Evolutionary conservation across 2,329 filamentous ascomycete species (phyloP), one percentile per base, ranked within the genome.

Genomic region (Penicillium sp.): DNA sequence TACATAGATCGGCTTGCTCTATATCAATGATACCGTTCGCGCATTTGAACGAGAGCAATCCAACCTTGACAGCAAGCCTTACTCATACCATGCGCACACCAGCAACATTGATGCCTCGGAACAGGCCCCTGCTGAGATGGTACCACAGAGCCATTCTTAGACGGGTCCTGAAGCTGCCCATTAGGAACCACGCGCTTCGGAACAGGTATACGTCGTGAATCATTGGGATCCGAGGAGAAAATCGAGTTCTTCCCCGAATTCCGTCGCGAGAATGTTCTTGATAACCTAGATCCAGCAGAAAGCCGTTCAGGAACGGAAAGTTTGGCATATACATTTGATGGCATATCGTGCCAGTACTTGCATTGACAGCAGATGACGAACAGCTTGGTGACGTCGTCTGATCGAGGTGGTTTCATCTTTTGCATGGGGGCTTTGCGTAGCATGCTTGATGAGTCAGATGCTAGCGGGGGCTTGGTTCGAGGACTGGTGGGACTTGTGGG

Each of bases 61-160:
- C 88, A 88, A 8, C 87, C 88, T 11, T 87, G 82, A 69, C 88
- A 91, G 73, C 88, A 91, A 56, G 75, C 77, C 14, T 82, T 87
- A 62, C 80, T 87, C 87, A 91, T 90, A 49, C 83, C 82, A 74
- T 91, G 88, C 44, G 79, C 78, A 70, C 88, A 91, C 88, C 88
- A 90, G 9, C 87, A 87, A 69, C 88, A 90, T 62, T 82, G 84
- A 26, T 49, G 31, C 3, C 43, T 31, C 10, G 21, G 26, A 29
- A 89, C 84, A 67, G 48, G 39, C n/a, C 16, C 44, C 10, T 49
- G 16, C 39, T 50, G 53, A 14, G 49, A 11, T 16, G 44, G n/a
- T 44, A 11, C 29, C 33, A 14, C 35, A 19, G 19, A 22, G n/a
- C 27, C 53, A 29, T 19, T 24, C 1, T 9, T 35, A n/a, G 21